Percentiles rank a stretch among this genome's conserved stretches.
These are phyloP conservation scores for Tetrahymena malaccensis DNA, from an alignment of 73 alveolate genomes.

Conservation along the genomic window DNA sequence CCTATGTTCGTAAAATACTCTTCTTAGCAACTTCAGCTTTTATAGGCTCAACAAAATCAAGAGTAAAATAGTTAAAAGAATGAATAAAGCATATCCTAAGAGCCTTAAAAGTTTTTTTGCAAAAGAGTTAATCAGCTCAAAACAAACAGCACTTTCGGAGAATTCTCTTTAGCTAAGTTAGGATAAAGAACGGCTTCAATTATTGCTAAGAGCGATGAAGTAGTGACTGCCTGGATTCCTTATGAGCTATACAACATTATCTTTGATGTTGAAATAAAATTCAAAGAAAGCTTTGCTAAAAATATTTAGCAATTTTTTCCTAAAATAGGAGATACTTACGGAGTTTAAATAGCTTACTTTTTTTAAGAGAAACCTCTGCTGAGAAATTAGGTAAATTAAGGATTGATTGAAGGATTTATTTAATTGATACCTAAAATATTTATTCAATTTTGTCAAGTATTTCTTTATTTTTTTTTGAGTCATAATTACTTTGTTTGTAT, in stretches of 20 bases:
- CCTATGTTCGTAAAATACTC: neutral
- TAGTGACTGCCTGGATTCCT: neutral
- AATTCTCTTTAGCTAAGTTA: neutral
- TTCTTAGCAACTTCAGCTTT: neutral
- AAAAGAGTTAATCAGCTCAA: neutral
- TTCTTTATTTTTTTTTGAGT: neutral
- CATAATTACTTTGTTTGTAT: neutral
- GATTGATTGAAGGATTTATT: neutral
- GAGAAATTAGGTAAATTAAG: neutral
- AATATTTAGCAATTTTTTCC: neutral
- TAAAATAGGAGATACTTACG: neutral
- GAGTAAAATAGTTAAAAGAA: neutral
- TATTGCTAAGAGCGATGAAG: neutral
- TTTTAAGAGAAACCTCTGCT: neutral
- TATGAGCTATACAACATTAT: neutral
- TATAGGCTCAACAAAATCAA: neutral
- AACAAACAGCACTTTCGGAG: neutral
- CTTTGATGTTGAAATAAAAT: neutral
- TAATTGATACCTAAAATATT: neutral
- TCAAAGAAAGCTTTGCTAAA: neutral
- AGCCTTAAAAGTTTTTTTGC: neutral
- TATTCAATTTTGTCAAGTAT: neutral
- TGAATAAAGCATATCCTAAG: neutral
- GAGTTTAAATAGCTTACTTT: neutral
- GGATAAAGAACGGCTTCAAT: neutral